Percentiles rank a stretch among this genome's conserved stretches.
Evolutionary conservation across 2,329 filamentous ascomycete species (phyloP).

Genomic region (Ascochyta koolunga): DNA sequence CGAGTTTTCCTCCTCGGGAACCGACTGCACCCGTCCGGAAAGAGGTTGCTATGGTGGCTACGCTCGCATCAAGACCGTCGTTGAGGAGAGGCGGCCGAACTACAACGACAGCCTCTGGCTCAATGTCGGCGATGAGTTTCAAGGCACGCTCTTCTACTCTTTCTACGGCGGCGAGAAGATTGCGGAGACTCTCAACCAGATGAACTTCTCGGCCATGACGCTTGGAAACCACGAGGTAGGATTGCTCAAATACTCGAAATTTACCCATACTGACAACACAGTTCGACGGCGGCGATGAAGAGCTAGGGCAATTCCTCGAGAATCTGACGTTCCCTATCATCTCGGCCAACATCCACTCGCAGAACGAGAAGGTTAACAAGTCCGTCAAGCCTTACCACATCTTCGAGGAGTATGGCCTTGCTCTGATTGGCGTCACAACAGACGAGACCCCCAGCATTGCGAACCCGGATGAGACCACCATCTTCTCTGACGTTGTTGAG

Average conservation of each 20-base stretch:
- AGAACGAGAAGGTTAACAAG: conserved; percentile 63
- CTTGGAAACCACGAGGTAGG: conserved; percentile 62
- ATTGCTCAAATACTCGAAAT: neutral
- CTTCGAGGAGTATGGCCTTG: conserved; percentile 65
- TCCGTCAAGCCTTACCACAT: conserved; percentile 71
- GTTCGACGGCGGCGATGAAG: conserved; percentile 69
- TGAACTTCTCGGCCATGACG: conserved; percentile 72
- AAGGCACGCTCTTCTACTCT: conserved; percentile 71
- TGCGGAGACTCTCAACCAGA: conserved; percentile 67
- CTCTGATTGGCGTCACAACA: conserved; percentile 69
- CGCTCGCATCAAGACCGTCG: conserved; percentile 65
- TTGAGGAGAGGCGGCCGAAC: conserved; percentile 62
- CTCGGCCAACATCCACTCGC: conserved; percentile 68
- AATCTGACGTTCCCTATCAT: conserved; percentile 71
- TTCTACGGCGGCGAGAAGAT: conserved; percentile 73
- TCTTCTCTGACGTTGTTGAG: conserved; percentile 63
- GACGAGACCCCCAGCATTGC: conserved; percentile 64
- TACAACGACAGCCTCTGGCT: conserved; percentile 68
- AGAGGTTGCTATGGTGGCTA: conserved; percentile 70
- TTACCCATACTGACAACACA: neutral
- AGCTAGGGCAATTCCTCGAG: conserved; percentile 65
- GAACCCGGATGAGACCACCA: conserved; percentile 63
- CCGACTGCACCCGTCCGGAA: conserved; percentile 63
- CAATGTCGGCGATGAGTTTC: conserved; percentile 73
- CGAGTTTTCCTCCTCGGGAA: conserved; percentile 65